Evolutionary conservation across 2,329 filamentous ascomycete genomes (phyloP).

Genomic region (Huntiella savannae): DNA sequence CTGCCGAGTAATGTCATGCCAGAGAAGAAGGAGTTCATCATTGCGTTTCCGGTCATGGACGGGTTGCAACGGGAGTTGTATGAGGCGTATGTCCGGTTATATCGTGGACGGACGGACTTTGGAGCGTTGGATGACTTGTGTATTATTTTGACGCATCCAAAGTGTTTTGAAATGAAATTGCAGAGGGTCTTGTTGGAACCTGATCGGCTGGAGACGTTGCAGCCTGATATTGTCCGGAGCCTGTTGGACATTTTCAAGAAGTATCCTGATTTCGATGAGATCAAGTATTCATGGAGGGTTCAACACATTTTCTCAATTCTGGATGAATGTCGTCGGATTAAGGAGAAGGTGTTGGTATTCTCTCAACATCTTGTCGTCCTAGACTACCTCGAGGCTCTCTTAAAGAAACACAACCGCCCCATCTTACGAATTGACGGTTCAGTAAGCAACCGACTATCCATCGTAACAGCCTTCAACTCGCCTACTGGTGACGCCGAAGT

Average conservation of each 20-base stretch:
- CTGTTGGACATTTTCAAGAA: slow-evolving; percentile 4
- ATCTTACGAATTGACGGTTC: slow-evolving; percentile 48
- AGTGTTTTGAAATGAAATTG: slow-evolving; percentile 24
- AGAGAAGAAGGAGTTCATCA: slow-evolving; percentile 61
- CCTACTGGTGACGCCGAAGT: slow-evolving; percentile 28
- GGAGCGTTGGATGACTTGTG: slow-evolving; percentile 21
- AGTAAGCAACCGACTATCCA: slow-evolving; percentile 38
- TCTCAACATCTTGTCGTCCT: slow-evolving; percentile 53
- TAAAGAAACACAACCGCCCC: slow-evolving; percentile 29
- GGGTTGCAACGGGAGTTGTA: slow-evolving; percentile 46
- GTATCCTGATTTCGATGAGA: slow-evolving; percentile 7
- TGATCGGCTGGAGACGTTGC: slow-evolving; percentile 3
- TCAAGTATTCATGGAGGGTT: slow-evolving; percentile 27
- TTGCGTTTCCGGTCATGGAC: slow-evolving; percentile 49
- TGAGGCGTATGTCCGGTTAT: slow-evolving; percentile 21
- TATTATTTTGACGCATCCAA: slow-evolving; percentile 34
- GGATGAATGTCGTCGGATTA: slow-evolving; percentile 35
- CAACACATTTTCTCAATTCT: slow-evolving; percentile 36
- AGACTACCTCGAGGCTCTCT: slow-evolving; percentile 43
- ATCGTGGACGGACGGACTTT: slow-evolving; percentile 15
- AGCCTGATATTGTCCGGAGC: background rate
- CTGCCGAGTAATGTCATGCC: slow-evolving; percentile 46
- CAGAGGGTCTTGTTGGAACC: background rate
- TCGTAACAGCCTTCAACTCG: slow-evolving; percentile 50
- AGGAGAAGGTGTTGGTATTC: slow-evolving; percentile 68